Percentiles rank a stretch among this genome's conserved stretches.
Conservation (phyloP, 1,139 yeast species). For the Scheffersomyces titani region DNA sequence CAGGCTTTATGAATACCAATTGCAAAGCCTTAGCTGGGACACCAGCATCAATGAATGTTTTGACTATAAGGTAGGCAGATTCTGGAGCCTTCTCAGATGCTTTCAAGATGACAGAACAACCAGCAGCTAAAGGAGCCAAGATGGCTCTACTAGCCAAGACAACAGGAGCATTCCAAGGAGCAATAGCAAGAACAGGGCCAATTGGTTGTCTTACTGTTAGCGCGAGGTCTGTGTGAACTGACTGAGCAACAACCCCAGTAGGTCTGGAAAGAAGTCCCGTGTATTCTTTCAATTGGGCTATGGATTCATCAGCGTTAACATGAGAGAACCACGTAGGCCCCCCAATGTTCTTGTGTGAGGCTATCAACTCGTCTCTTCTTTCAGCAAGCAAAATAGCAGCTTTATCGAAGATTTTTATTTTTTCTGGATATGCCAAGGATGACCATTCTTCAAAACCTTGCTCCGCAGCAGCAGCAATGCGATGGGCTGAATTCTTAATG, state of each 20-base stretch:
- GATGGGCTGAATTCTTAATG: conserved; percentile 6
- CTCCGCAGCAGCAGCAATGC: conserved; percentile 20
- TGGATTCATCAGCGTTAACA: conserved; percentile 28
- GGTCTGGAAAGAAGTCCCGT: conserved; percentile 18
- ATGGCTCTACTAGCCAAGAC: conserved; percentile 40
- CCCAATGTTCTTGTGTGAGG: conserved; percentile 39
- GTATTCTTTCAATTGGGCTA: conserved; percentile 25
- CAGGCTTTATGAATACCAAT: conserved; percentile 32
- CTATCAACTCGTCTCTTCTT: conserved; percentile 15
- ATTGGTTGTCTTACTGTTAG: conserved; percentile 29
- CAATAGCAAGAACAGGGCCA: conserved; percentile 46
- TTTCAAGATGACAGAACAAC: conserved; percentile 44
- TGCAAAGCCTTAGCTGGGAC: conserved; percentile 37
- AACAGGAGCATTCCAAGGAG: conserved; percentile 54
- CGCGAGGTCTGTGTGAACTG: conserved; percentile 1
- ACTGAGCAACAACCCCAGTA: conserved; percentile 21
- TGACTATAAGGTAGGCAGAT: conserved; percentile 29
- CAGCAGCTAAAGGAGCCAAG: conserved; percentile 49
- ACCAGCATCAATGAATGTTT: conserved; percentile 39
- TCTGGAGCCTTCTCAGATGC: conserved; percentile 34
- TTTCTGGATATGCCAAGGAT: conserved; percentile 12
- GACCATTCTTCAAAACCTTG: conserved; percentile 34
- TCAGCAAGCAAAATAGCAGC: conserved; percentile 17
- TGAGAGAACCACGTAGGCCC: conserved; percentile 38
- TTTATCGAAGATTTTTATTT: conserved; percentile 19